Percentiles rank a stretch among this genome's conserved stretches.
These are phyloP conservation scores for Trichophyton mentagrophytes DNA, from an alignment of 2,329 filamentous ascomycete species.

Conservation along the genomic window DNA sequence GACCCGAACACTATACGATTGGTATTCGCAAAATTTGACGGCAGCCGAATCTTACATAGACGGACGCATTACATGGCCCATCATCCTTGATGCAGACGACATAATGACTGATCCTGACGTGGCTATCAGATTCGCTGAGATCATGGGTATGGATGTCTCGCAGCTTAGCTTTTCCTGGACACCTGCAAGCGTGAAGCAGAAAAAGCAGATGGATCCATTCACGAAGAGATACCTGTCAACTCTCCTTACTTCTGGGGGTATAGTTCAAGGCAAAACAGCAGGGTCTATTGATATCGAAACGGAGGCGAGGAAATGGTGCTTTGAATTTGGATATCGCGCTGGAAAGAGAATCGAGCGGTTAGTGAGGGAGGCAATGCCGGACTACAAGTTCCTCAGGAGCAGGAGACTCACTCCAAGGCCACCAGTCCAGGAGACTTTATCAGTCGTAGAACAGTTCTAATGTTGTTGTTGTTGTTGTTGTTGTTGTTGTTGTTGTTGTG, in stretches of 20 bases:
- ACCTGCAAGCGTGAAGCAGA: slow-evolving; percentile 1
- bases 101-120: slow-evolving; percentile 24
- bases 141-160: slow-evolving; percentile 23
- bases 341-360: slow-evolving; percentile 17
- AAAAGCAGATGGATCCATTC: not conserved
- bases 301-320: slow-evolving; percentile 26
- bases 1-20: slow-evolving; percentile 26
- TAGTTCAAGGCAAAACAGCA: slow-evolving; percentile 23
- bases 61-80: slow-evolving; percentile 13
- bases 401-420: slow-evolving; percentile 4
- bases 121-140: slow-evolving; percentile 19
- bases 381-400: slow-evolving; percentile 29
- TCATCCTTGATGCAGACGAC: slow-evolving; percentile 29
- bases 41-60: not conserved
- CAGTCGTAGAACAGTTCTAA: not conserved
- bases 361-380: slow-evolving; percentile 25
- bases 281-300: slow-evolving; percentile 22
- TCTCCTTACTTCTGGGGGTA: slow-evolving; percentile 21
- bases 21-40: slow-evolving; percentile 18
- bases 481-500: not conserved
- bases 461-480: not conserved
- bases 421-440: not conserved
- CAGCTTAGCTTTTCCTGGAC: slow-evolving; percentile 24
- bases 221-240: slow-evolving; percentile 19
- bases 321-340: slow-evolving; percentile 23